A percentile compares a stretch with the other conserved stretches of the same genome.
Evolutionary conservation across 192 early-diverging fungal species (phyloP).

Genomic region (Chytriomyces sp.): DNA sequence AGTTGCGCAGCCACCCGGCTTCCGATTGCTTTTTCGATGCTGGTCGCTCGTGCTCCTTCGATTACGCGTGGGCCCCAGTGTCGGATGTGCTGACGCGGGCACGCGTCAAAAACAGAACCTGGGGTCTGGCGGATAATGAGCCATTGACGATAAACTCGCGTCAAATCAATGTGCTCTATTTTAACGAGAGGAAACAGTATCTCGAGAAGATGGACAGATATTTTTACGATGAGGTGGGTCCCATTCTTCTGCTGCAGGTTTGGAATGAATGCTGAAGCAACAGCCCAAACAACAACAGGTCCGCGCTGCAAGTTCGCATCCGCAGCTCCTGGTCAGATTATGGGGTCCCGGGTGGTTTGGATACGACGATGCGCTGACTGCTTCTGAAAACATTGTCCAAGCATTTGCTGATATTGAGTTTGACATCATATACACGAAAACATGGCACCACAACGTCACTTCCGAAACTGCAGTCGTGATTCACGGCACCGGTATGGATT

Average conservation of each 20-base stretch:
- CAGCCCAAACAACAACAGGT: not conserved
- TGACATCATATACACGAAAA: slow-evolving; percentile 27
- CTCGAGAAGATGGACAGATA: slow-evolving; percentile 32
- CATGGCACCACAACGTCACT: slow-evolving; percentile 12
- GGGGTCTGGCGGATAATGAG: too few species aligned
- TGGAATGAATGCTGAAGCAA: too few species aligned
- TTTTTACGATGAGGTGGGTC: slow-evolving; percentile 24
- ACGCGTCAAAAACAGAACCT: too few species aligned
- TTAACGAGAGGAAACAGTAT: slow-evolving; percentile 24
- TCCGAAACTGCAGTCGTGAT: slow-evolving; percentile 14
- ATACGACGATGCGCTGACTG: slow-evolving; percentile 3
- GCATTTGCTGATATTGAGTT: slow-evolving; percentile 14
- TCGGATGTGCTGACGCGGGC: too few species aligned
- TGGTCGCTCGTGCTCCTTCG: too few species aligned
- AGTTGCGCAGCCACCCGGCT: too few species aligned
- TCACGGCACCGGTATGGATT: slow-evolving; percentile 1
- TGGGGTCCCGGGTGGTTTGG: slow-evolving; percentile 16
- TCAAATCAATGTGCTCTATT: slow-evolving; percentile 16
- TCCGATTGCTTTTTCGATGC: too few species aligned
- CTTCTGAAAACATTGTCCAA: slow-evolving; percentile 6
- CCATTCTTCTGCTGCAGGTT: too few species aligned
- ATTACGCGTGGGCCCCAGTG: too few species aligned
- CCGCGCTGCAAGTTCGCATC: not conserved
- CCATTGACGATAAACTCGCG: too few species aligned
- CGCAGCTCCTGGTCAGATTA: not conserved